Base-by-base conservation (phyloP, 177 flowering plant species). In the Telopea speciosissima region DNA sequence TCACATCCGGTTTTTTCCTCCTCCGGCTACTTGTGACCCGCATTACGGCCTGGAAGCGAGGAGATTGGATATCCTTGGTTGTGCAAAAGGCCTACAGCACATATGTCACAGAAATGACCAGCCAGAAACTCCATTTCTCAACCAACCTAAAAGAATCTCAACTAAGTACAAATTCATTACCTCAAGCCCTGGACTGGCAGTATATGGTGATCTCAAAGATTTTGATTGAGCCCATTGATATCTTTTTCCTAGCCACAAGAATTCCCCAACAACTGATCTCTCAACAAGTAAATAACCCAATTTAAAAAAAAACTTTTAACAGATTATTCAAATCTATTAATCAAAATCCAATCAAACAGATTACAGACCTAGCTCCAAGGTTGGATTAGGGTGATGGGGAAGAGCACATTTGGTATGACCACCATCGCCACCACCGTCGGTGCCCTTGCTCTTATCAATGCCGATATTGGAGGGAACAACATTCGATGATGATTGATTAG, bases 21-120 rank as follows among this genome's bases (percentile, higher is more conserved):
- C 76, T 90, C 31, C 92, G 83, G 14, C 97, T 90, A 81, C 98
- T 91, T 0, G 98, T 91, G 64, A 90, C 81, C 33, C 97, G 90
- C 70, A 93, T 67, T 66, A 93, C 85, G 44, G 97, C 98, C 79
- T 87, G 93, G 72, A 93, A 90, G 21, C 99, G 89, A 31, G 98
- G 98, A 62, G 97, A 91, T 31, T 90, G 93, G 28, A 91, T 83
- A 81, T 91, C 99, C 81, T 89, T 93, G 67, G 86, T 70, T 61
- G 49, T 68, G 69, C 40, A 36, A 75, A 84, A 78, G 63, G 78
- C 80, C 69, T 33, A 56, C n/a, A 52, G 24, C 61, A 26, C 14
- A 62, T 19, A 71, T 24, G 25, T 62, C 44, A 65, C 45, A 63
- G 25, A 67, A 24, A 68, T 40, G 22, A 74, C 44, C 49, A 52